phyloP scores from a whole-genome alignment of 192 early-diverging fungal species.

The Coemansia erecta region DNA sequence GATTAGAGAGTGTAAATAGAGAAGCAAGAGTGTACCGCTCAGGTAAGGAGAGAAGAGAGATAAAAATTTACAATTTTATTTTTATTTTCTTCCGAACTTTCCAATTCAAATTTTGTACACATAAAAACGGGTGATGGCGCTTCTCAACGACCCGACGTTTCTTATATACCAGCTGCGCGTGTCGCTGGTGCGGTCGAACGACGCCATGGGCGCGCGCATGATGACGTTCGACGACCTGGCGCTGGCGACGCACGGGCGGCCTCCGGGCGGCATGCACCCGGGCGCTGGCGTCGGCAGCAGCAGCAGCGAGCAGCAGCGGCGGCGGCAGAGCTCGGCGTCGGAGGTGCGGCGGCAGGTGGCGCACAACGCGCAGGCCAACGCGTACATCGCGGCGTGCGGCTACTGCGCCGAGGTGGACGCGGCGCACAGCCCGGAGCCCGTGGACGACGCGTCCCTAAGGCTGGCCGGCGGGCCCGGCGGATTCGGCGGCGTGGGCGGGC shows the following conservation, averaged over 20 bases:
- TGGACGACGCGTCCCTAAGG: slow-evolving; percentile 11
- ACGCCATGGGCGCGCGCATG: slow-evolving; percentile 69
- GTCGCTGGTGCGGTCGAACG: slow-evolving; percentile 69
- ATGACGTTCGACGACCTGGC: slow-evolving; percentile 61
- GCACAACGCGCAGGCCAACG: slow-evolving; percentile 40
- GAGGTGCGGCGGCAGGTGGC: slow-evolving; percentile 45
- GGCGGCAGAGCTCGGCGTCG: slow-evolving; percentile 48
- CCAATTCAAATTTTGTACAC: not conserved
- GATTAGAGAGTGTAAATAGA: not conserved
- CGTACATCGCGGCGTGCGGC: slow-evolving; percentile 49
- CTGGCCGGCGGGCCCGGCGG: slow-evolving; percentile 22
- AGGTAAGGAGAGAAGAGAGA: not conserved
- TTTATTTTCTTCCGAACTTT: too few relatives aligned
- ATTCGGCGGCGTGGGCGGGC: slow-evolving; percentile 9
- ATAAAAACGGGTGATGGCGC: slow-evolving; percentile 61
- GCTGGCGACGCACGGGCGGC: slow-evolving; percentile 21
- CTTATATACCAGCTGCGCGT: slow-evolving; percentile 76
- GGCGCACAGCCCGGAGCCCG: slow-evolving; percentile 35
- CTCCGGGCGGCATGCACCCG: slow-evolving; percentile 9
- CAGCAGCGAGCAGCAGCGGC: slow-evolving; percentile 28
- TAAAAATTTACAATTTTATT: not conserved
- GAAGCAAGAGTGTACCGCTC: not conserved
- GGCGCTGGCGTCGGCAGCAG: slow-evolving; percentile 11
- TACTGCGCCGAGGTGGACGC: slow-evolving; percentile 46
- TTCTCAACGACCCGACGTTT: slow-evolving; percentile 68